These are phyloP conservation scores for Tuber indicum DNA, from an alignment of 495 filamentous ascomycete species.

Conservation along the genomic window DNA sequence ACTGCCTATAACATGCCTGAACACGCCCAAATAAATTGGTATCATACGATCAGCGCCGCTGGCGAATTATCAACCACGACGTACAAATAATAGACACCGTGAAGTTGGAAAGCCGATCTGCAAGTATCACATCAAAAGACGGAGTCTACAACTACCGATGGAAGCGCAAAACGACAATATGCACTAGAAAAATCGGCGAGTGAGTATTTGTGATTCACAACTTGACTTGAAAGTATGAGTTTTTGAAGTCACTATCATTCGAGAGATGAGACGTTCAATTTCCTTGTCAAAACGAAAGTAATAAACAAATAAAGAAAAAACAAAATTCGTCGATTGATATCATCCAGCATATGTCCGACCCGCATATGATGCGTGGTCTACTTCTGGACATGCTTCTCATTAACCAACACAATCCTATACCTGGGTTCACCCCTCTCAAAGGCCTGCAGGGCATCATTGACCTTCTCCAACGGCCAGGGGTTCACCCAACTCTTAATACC, in stretches of 20 bases:
- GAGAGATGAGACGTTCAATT: neutral
- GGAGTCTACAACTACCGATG: no score
- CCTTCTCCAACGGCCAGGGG: slow-evolving; percentile 56
- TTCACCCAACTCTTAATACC: slow-evolving; percentile 68
- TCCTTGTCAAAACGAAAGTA: neutral
- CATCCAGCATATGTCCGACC: neutral
- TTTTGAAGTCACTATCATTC: neutral
- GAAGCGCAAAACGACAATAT: no score
- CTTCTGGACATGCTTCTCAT: slow-evolving; percentile 48
- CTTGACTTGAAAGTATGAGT: neutral
- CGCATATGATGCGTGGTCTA: slow-evolving; percentile 1
- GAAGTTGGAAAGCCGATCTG: no score
- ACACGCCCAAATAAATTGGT: no score
- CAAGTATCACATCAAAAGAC: no score
- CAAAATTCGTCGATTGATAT: neutral
- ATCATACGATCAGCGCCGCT: no score
- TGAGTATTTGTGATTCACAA: neutral
- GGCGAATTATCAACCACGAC: no score
- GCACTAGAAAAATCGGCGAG: neutral
- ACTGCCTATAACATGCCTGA: no score
- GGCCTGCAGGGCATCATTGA: slow-evolving; percentile 30
- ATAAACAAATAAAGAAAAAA: neutral
- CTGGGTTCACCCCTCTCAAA: slow-evolving; percentile 46
- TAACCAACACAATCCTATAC: slow-evolving; percentile 68
- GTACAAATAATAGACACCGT: no score